These are phyloP conservation scores for Boletus bicolor DNA, from an alignment of 768 basidiomycete genomes.

Conservation along the genomic window DNA sequence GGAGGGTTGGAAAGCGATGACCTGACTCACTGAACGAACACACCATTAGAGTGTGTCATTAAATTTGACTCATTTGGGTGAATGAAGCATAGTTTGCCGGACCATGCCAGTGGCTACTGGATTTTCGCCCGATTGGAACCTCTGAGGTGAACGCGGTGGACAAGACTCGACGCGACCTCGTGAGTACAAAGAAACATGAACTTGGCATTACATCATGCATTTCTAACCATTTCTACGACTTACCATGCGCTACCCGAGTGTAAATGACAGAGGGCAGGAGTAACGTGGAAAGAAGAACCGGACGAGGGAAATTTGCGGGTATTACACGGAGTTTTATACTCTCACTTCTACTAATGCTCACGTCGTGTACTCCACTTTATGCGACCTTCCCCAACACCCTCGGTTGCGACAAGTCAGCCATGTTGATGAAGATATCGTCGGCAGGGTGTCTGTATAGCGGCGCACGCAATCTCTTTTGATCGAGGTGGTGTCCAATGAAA, in stretches of 20 bases:
- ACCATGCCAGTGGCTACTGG: no score
- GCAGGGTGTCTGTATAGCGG: conserved; percentile 94
- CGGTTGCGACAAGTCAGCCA: conserved; percentile 81
- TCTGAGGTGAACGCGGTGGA: no score
- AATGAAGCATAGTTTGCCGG: no score
- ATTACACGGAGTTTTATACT: conserved; percentile 18
- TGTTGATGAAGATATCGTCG: conserved; percentile 95
- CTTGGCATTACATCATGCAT: background rate
- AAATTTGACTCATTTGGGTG: no score
- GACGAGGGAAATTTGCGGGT: conserved; percentile 6
- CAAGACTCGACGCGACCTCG: no score
- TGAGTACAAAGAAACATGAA: background rate
- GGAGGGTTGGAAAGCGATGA: no score
- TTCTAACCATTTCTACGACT: background rate
- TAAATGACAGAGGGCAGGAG: background rate
- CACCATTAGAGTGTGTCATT: no score
- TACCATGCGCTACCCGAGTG: background rate
- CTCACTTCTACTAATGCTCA: background rate
- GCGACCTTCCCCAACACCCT: conserved; percentile 58
- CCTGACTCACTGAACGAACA: no score
- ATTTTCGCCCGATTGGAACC: no score
- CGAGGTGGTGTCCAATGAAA: conserved; percentile 94
- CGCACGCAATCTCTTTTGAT: conserved; percentile 93
- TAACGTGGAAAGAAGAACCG: background rate
- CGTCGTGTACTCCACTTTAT: background rate